A percentile compares a stretch with the other conserved stretches of the same genome.
Conservation (phyloP, 148 eudicot genomes). For the Arbutus unedo region DNA sequence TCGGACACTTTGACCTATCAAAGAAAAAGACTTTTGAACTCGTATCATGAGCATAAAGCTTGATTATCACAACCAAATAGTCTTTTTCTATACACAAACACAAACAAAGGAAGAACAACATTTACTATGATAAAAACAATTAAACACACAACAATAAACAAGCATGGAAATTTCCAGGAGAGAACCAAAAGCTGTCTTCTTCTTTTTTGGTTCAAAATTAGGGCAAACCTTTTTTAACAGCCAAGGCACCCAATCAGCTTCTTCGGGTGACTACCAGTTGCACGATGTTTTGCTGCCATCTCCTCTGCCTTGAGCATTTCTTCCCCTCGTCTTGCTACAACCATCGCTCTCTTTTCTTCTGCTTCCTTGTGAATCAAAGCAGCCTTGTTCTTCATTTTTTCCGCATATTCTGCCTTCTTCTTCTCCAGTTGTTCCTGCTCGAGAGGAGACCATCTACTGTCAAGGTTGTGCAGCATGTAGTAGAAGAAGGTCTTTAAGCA, state of each 20-base stretch:
- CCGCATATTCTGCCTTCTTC: conserved; percentile 72
- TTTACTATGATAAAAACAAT: not conserved
- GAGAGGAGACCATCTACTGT: not conserved
- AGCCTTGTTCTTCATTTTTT: conserved; percentile 58
- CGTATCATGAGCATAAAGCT: not conserved
- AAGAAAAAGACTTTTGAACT: not conserved
- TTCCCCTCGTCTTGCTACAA: conserved; percentile 58
- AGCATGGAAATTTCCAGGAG: not conserved
- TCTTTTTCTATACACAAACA: not conserved
- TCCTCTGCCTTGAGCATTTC: conserved; percentile 50
- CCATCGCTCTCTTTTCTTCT: conserved; percentile 60
- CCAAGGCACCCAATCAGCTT: conserved; percentile 34
- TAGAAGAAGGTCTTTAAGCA: not conserved
- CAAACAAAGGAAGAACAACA: not conserved
- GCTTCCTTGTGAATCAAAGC: conserved; percentile 64
- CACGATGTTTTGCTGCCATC: conserved; percentile 45
- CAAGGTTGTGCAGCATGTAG: too few species aligned
- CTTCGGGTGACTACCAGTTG: conserved; percentile 40
- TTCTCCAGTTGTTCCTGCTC: conserved; percentile 67
- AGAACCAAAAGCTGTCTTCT: conserved; percentile 2
- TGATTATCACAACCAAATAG: not conserved
- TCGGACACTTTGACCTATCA: too few species aligned
- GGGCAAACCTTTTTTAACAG: conserved; percentile 13
- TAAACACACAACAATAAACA: not conserved
- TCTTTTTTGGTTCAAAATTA: not conserved